Evolutionary conservation across 2,329 filamentous ascomycete genomes (phyloP), one percentile per base, ranked within the genome.

Genomic region (Pseudovirgaria hyperparasitica): DNA sequence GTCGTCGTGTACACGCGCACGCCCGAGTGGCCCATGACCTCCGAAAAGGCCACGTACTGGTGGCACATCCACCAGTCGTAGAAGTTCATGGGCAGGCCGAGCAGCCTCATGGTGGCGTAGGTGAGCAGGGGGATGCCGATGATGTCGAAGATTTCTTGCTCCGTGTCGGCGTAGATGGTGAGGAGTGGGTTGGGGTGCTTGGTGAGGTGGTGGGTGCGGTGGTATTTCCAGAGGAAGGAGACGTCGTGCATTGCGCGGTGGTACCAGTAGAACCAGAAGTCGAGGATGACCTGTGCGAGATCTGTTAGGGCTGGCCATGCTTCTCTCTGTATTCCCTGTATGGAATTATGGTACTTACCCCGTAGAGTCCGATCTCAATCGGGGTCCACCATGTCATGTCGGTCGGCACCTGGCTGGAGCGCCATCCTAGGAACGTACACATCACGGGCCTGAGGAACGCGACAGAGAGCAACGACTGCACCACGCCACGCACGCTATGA

Each of bases 151-250:
- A 50, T 42, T 28, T 42, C 30, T 23, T 37, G 33, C 16, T 12
- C 6, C 15, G 14, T 16, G n/a, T 11, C 4, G 6, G 12, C 13
- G 6, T 10, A 12, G 9, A 9, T 1, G 11, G 3, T 15, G 3
- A 20, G 27, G 11, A 15, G 11, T 5, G 26, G 22, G 7, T 34
- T 31, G 3, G 46, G 31, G 3, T 14, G 14, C 1, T 29, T 24
- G 5, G 10, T 6, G n/a, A 27, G 16, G 16, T 16, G 9, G 14
- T 15, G 19, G 25, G 30, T 34, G 9, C 35, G 37, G 2, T 41
- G 49, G 6, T 41, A 36, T 2, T 46, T 43, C 38, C 38, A 48
- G n/a, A 51, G 26, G 22, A 48, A n/a, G n/a, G n/a, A 22, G 28
- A 43, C 46, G 20, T 33, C 34, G 9, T 38, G 16, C 41, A 48